Conservation (phyloP, 2,329 filamentous ascomycete species). For the Hymenoscyphus infarciens region DNA sequence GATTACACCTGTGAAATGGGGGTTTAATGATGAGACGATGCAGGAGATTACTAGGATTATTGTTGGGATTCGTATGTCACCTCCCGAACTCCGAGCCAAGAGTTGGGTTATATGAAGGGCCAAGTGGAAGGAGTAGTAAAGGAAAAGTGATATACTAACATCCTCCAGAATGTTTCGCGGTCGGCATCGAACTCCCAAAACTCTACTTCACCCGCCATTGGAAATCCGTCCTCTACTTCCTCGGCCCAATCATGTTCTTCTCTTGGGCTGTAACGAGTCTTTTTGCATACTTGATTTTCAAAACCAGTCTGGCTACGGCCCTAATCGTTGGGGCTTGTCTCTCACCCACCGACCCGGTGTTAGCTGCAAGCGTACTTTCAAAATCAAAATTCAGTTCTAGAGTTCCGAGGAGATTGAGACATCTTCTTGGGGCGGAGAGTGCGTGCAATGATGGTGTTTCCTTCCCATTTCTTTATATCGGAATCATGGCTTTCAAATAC, state of each 20-base stretch:
- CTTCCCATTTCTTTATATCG: slow-evolving; percentile 55
- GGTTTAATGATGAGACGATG: slow-evolving; percentile 64
- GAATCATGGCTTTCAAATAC: slow-evolving; percentile 43
- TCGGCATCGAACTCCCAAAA: slow-evolving; percentile 66
- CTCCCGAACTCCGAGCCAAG: too few relatives aligned
- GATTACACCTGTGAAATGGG: slow-evolving; percentile 59
- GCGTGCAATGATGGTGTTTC: slow-evolving; percentile 54
- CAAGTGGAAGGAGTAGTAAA: too few relatives aligned
- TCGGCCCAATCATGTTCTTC: slow-evolving; percentile 31
- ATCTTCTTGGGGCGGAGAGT: slow-evolving; percentile 51
- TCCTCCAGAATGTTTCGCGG: slow-evolving; percentile 58
- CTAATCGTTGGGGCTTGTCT: slow-evolving; percentile 52
- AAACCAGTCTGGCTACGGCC: slow-evolving; percentile 43
- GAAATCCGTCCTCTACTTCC: slow-evolving; percentile 28
- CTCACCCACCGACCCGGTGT: slow-evolving; percentile 54
- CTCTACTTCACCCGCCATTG: slow-evolving; percentile 33
- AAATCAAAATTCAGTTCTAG: slow-evolving; percentile 50
- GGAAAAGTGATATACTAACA: too few relatives aligned
- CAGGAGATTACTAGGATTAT: slow-evolving; percentile 70
- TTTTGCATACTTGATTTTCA: slow-evolving; percentile 44
- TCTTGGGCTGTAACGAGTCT: slow-evolving; percentile 42
- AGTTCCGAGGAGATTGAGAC: slow-evolving; percentile 48
- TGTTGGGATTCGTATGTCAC: slow-evolving; percentile 56
- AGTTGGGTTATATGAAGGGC: too few relatives aligned
- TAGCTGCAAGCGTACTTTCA: slow-evolving; percentile 50